Conservation (phyloP, 306 rosid genomes). For the Ceratonia siliqua region DNA sequence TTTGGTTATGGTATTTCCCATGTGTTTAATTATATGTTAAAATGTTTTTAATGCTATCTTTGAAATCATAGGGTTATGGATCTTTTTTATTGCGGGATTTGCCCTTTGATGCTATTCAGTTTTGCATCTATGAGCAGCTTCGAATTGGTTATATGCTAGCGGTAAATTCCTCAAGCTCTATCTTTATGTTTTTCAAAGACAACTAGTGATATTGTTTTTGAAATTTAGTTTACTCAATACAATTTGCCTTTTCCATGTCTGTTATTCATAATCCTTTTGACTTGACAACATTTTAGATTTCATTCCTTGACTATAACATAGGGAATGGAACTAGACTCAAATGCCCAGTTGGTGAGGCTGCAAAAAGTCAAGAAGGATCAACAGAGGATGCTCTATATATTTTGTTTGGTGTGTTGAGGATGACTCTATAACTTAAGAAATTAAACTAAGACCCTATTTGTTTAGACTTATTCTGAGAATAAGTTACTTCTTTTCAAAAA, state of each 20-base stretch:
- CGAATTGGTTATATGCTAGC: constrained; percentile 80
- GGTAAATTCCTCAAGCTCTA: constrained; percentile 51
- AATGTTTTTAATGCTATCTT: constrained; percentile 26
- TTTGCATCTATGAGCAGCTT: constrained; percentile 94
- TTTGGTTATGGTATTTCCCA: too few relatives aligned
- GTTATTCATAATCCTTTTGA: not conserved
- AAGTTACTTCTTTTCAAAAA: too few relatives aligned
- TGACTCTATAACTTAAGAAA: too few relatives aligned
- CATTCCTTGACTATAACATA: constrained; percentile 3
- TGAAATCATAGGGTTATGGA: constrained; percentile 75
- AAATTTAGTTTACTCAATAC: not conserved
- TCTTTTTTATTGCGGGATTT: constrained; percentile 85
- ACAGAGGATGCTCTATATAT: too few relatives aligned
- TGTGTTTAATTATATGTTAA: not conserved
- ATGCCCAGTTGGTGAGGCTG: constrained; percentile 8
- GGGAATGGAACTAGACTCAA: not conserved
- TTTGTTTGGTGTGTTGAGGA: too few relatives aligned
- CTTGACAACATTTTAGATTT: not conserved
- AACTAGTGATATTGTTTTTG: not conserved
- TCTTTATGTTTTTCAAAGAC: constrained; percentile 7
- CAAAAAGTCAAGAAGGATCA: not conserved
- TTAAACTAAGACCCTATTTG: too few relatives aligned
- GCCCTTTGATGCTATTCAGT: constrained; percentile 95
- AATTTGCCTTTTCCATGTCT: constrained; percentile 10
- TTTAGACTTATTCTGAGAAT: too few relatives aligned